Percentiles rank a stretch among this genome's conserved stretches.
phyloP scores from a whole-genome alignment of 306 rosid genomes.

The Amphicarpaea edgeworthii region DNA sequence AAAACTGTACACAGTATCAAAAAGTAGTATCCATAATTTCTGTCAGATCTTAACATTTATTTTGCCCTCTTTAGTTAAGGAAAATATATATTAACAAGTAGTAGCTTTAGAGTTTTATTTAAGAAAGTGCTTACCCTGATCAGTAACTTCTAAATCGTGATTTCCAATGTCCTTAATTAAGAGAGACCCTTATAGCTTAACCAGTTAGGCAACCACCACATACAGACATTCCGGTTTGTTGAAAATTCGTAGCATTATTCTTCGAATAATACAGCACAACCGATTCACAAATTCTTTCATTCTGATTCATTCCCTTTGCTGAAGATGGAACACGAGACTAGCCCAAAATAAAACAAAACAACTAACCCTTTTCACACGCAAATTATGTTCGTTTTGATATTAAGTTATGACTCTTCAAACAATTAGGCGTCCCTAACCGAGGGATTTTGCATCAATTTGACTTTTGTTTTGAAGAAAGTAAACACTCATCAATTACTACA shows the following conservation, averaged over 20 bases:
- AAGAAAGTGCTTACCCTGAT: neutral
- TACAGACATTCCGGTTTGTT: neutral
- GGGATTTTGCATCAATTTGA: neutral
- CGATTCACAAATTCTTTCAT: neutral
- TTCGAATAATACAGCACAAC: neutral
- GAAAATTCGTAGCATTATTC: neutral
- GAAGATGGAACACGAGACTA: neutral
- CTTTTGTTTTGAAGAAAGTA: too few species aligned
- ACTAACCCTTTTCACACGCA: neutral
- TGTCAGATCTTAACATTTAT: neutral
- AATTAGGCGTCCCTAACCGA: neutral
- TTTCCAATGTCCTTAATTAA: neutral
- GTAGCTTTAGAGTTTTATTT: neutral
- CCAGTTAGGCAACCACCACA: neutral
- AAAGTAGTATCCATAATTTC: neutral
- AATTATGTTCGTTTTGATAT: neutral
- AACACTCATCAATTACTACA: too few species aligned
- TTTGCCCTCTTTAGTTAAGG: neutral
- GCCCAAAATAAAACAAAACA: neutral
- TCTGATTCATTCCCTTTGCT: too few species aligned
- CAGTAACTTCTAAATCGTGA: neutral
- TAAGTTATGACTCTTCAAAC: neutral
- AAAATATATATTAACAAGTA: neutral
- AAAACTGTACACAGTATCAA: neutral
- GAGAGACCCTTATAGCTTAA: neutral